Evolutionary conservation across 2,329 filamentous ascomycete genomes (phyloP).

Genomic region (Bipolaris sorokiniana): DNA sequence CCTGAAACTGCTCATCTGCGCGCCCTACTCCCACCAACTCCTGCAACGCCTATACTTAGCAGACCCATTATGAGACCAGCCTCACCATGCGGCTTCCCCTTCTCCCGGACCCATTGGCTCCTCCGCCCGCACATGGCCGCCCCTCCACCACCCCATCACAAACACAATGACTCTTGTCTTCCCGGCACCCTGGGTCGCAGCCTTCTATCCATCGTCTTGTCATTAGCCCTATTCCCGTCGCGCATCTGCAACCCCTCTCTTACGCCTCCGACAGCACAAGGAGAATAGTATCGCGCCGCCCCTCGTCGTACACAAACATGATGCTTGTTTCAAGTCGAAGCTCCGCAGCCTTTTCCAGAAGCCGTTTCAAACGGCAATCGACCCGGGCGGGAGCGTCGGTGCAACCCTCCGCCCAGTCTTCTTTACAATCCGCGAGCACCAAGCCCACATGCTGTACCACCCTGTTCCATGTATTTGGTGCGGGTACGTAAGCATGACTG

Average conservation of each 20-base stretch:
- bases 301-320: conserved; percentile 5
- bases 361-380: conserved; percentile 26
- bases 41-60: conserved; percentile 47
- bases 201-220: conserved; percentile 3
- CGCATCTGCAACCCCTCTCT: not conserved
- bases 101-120: conserved; percentile 38
- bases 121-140: conserved; percentile 8
- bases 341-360: conserved; percentile 31
- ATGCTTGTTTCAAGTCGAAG: conserved; percentile 21
- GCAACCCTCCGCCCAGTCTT: not conserved
- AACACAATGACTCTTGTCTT: conserved; percentile 4
- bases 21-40: conserved; percentile 46
- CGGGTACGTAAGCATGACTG: conserved; percentile 10
- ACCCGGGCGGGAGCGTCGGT: conserved; percentile 1
- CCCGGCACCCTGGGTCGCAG: not conserved
- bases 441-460: conserved; percentile 13
- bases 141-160: conserved; percentile 12
- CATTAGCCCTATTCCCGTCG: conserved; percentile 7
- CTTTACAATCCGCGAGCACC: not conserved
- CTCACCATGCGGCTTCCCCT: conserved; percentile 32
- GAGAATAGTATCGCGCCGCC: not conserved
- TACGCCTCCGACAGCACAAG: not conserved
- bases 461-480: conserved; percentile 7
- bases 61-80: conserved; percentile 27
- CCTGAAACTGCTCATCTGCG: conserved; percentile 45